Conservation (phyloP, 2,329 filamentous ascomycete genomes). For the Penicillium sp. region DNA sequence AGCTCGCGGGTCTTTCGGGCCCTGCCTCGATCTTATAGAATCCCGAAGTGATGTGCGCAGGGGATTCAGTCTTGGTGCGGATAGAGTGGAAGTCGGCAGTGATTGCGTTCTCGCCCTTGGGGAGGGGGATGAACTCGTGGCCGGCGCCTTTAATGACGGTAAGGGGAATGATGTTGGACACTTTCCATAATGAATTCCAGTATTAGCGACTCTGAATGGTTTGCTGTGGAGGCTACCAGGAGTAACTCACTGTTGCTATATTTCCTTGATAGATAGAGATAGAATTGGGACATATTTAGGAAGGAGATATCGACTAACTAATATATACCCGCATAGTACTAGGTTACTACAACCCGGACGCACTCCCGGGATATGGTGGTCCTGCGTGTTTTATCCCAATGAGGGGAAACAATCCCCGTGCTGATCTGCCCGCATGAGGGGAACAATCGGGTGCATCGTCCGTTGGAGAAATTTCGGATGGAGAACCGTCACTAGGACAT, state of each 20-base stretch:
- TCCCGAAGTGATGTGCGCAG: constrained; percentile 23
- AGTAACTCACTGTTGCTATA: constrained; percentile 1
- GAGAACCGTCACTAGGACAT: neutral
- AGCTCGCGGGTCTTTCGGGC: constrained; percentile 20
- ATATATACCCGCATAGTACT: neutral
- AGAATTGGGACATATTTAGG: neutral
- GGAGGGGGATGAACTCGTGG: constrained; percentile 25
- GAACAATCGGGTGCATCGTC: constrained; percentile 1
- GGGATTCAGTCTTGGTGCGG: constrained; percentile 23
- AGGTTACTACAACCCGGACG: neutral
- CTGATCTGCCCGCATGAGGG: neutral
- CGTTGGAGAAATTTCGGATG: constrained; percentile 8
- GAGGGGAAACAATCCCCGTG: constrained; percentile 2
- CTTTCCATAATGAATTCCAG: neutral
- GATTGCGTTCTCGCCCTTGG: constrained; percentile 24
- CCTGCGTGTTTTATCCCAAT: constrained; percentile 4
- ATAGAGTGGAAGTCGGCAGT: constrained; percentile 27
- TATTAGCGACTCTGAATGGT: neutral
- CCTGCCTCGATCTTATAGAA: constrained; percentile 29
- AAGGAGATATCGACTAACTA: neutral
- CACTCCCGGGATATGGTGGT: neutral
- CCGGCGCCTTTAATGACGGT: constrained; percentile 27
- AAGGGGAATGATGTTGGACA: constrained; percentile 24
- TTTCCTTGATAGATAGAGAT: neutral
- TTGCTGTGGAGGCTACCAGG: neutral